A percentile compares a stretch with the other conserved stretches of the same genome.
Evolutionary conservation across 2,329 filamentous ascomycete species (phyloP).

Genomic region (Penicillium corylophilum): DNA sequence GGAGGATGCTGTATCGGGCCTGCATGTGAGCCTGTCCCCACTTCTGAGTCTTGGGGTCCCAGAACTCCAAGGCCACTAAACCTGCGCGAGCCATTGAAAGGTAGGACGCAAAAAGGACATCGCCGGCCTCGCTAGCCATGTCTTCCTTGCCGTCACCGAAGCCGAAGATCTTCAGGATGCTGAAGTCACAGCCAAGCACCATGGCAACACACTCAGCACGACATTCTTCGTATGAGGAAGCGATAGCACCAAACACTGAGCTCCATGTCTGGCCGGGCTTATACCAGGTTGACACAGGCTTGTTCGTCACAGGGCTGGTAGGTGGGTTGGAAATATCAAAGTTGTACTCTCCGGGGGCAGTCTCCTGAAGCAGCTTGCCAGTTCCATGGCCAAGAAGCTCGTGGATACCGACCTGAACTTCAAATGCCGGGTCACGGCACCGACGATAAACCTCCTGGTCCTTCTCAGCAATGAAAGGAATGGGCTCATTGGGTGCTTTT

Average conservation of each 20-base stretch:
- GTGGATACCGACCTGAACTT: constrained; percentile 93
- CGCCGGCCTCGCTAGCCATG: constrained; percentile 73
- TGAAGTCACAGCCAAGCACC: constrained; percentile 84
- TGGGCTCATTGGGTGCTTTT: constrained; percentile 86
- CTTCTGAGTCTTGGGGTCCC: constrained; percentile 86
- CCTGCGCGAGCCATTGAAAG: constrained; percentile 94
- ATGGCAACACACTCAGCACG: constrained; percentile 92
- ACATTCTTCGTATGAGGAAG: constrained; percentile 90
- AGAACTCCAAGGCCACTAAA: constrained; percentile 83
- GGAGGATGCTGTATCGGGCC: constrained; percentile 82
- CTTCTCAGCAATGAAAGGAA: constrained; percentile 79
- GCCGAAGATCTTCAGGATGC: constrained; percentile 85
- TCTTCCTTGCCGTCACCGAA: constrained; percentile 75
- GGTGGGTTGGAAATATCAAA: constrained; percentile 83
- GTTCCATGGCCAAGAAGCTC: constrained; percentile 88
- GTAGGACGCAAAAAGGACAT: constrained; percentile 85
- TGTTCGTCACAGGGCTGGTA: constrained; percentile 72
- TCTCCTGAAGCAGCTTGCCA: constrained; percentile 91
- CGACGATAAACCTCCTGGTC: constrained; percentile 78
- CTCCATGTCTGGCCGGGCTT: constrained; percentile 95
- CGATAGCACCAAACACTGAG: constrained; percentile 83
- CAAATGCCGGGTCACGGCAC: constrained; percentile 83
- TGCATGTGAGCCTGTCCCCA: constrained; percentile 94
- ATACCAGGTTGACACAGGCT: constrained; percentile 83
- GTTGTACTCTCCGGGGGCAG: constrained; percentile 76